Percentiles rank a stretch among this genome's conserved stretches.
Conservation (phyloP, 2,329 filamentous ascomycete species). For the Cryphonectria parasitica region DNA sequence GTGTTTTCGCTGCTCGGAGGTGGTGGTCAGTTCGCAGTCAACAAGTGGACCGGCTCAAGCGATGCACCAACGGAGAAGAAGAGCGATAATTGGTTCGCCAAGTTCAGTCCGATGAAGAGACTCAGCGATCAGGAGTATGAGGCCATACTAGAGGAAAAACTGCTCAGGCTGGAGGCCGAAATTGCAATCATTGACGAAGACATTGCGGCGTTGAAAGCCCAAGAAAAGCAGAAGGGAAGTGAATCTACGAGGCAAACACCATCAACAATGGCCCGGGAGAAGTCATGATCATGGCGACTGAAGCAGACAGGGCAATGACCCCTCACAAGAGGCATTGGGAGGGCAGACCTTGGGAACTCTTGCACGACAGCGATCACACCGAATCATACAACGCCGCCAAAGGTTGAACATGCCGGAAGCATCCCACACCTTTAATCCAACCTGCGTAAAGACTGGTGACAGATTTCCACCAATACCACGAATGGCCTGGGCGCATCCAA, state of each 20-base stretch:
- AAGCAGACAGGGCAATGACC: not conserved
- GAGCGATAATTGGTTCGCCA: slow-evolving; percentile 49
- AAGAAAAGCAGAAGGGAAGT: slow-evolving; percentile 11
- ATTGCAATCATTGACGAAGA: slow-evolving; percentile 80
- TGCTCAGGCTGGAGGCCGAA: slow-evolving; percentile 73
- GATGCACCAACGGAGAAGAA: not conserved
- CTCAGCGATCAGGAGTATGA: slow-evolving; percentile 75
- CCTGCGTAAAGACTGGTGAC: no score
- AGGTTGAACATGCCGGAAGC: no score
- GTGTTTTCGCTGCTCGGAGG: slow-evolving; percentile 48
- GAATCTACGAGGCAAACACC: not conserved
- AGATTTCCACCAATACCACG: no score
- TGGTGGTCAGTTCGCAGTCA: slow-evolving; percentile 37
- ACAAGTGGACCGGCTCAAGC: slow-evolving; percentile 22
- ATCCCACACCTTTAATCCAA: no score
- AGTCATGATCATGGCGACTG: slow-evolving; percentile 3
- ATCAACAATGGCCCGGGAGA: not conserved
- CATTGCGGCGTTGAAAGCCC: slow-evolving; percentile 53
- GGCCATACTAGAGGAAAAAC: slow-evolving; percentile 69
- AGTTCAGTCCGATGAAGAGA: slow-evolving; percentile 72
- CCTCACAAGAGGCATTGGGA: not conserved
- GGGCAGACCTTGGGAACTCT: no score
- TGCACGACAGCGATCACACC: no score
- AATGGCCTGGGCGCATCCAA: no score
- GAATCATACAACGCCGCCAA: no score